Evolutionary conservation across 345 rosid species (phyloP).

Genomic region (Brassica rapa): DNA sequence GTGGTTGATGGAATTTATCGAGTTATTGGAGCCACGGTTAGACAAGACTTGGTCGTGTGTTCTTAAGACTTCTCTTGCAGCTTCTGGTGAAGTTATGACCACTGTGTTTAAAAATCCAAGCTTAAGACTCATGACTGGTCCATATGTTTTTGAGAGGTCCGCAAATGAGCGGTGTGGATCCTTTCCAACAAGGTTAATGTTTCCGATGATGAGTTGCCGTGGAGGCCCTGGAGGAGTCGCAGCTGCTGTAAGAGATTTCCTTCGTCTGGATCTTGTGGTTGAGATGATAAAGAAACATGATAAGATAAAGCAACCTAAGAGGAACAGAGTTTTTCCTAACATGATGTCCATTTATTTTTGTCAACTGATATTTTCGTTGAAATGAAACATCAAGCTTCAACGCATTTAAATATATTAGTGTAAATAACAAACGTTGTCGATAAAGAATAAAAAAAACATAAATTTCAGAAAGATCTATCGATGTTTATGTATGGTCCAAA

Average conservation of each 20-base stretch:
- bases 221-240: conserved; percentile 38
- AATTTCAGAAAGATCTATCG: neutral
- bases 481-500: neutral
- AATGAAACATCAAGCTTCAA: neutral
- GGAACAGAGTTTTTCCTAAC: conserved; percentile 8
- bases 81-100: conserved; percentile 35
- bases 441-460: neutral
- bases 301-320: conserved; percentile 13
- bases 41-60: conserved; percentile 42
- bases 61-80: conserved; percentile 33
- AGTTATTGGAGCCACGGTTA: conserved; percentile 23
- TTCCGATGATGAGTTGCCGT: conserved; percentile 46
- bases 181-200: conserved; percentile 44
- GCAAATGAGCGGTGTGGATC: conserved; percentile 44
- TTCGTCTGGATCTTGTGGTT: neutral
- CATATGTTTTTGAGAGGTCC: conserved; percentile 43
- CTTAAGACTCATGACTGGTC: conserved; percentile 50
- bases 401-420: neutral
- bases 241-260: neutral
- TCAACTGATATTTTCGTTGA: neutral
- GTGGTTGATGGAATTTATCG: conserved; percentile 23
- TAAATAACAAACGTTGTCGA: neutral
- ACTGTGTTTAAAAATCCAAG: conserved; percentile 26
- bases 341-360: conserved; percentile 5
- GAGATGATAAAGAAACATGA: conserved; percentile 21